Evolutionary conservation across 1,284 basidiomycete genomes (phyloP).

Genomic region (Omphalotus olearius): DNA sequence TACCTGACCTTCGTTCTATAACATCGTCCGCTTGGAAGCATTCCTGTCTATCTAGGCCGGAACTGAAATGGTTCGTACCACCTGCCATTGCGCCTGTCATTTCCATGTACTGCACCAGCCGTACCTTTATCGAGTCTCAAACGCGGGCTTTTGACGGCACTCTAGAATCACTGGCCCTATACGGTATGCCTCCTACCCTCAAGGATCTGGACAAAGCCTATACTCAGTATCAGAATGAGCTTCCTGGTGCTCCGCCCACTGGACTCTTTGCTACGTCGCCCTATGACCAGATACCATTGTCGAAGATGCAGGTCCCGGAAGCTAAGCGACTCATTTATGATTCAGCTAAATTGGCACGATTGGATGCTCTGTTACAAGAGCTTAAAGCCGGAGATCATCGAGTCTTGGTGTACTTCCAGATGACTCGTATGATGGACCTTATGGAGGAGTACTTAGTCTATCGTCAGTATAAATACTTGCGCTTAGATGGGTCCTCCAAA

Average conservation of each 20-base stretch:
- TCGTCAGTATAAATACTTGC: constrained; percentile 96
- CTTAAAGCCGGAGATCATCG: constrained; percentile 93
- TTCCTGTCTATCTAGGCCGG: constrained; percentile 79
- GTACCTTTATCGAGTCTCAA: constrained; percentile 78
- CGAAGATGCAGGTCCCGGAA: constrained; percentile 91
- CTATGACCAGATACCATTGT: constrained; percentile 73
- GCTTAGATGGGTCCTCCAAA: constrained; percentile 93
- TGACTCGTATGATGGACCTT: constrained; percentile 99
- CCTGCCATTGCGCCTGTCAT: constrained; percentile 85
- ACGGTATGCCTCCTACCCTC: constrained; percentile 76
- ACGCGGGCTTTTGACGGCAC: constrained; percentile 59
- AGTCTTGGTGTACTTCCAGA: constrained; percentile 98
- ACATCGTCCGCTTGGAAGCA: constrained; percentile 58
- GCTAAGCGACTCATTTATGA: constrained; percentile 96
- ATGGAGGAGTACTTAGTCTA: constrained; percentile 99
- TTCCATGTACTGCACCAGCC: constrained; percentile 68
- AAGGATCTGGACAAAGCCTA: constrained; percentile 61
- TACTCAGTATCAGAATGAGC: constrained; percentile 40
- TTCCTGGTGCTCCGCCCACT: constrained; percentile 61
- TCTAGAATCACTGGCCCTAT: constrained; percentile 73
- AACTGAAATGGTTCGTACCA: constrained; percentile 80
- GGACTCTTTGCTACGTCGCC: constrained; percentile 76
- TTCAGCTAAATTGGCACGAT: constrained; percentile 91
- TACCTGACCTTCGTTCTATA: constrained; percentile 62
- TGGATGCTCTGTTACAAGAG: constrained; percentile 87